Percentiles rank a stretch among this genome's conserved stretches.
phyloP scores from a whole-genome alignment of 2,329 filamentous ascomycete genomes.

The Chaetomiaceae sp. region DNA sequence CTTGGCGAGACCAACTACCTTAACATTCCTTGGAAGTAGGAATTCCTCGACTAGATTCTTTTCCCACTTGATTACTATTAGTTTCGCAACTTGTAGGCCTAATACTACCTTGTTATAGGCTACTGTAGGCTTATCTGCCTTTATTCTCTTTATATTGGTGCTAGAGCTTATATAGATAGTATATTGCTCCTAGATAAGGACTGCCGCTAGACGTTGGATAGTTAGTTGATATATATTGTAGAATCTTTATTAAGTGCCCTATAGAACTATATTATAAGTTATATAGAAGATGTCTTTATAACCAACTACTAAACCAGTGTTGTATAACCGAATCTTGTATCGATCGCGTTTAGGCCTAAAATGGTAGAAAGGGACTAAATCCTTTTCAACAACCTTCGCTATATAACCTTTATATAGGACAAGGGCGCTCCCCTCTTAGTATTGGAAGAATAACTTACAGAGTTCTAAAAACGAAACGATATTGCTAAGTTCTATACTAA shows the following conservation, averaged over 20 bases:
- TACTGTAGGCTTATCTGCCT: constrained; percentile 4
- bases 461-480: constrained; percentile 14
- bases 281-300: constrained; percentile 12
- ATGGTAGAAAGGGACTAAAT: constrained; percentile 8
- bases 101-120: constrained; percentile 12
- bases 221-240: constrained; percentile 2
- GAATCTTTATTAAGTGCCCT: constrained; percentile 10
- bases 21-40: constrained; percentile 15
- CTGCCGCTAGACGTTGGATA: constrained; percentile 1
- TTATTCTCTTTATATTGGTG: constrained; percentile 12
- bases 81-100: not conserved
- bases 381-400: constrained; percentile 14
- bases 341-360: constrained; percentile 11
- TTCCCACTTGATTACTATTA: constrained; percentile 11
- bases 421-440: constrained; percentile 11
- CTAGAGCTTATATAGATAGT: constrained; percentile 14
- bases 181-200: constrained; percentile 6
- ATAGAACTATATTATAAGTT: constrained; percentile 15
- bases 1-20: constrained; percentile 10
- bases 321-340: constrained; percentile 11
- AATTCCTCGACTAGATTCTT: constrained; percentile 12
- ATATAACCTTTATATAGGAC: constrained; percentile 10
- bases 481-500: constrained; percentile 6
- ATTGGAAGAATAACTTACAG: constrained; percentile 9
- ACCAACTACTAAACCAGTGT: constrained; percentile 7